These are phyloP conservation scores for Quercus suber DNA, from an alignment of 306 rosid species.

Conservation along the genomic window DNA sequence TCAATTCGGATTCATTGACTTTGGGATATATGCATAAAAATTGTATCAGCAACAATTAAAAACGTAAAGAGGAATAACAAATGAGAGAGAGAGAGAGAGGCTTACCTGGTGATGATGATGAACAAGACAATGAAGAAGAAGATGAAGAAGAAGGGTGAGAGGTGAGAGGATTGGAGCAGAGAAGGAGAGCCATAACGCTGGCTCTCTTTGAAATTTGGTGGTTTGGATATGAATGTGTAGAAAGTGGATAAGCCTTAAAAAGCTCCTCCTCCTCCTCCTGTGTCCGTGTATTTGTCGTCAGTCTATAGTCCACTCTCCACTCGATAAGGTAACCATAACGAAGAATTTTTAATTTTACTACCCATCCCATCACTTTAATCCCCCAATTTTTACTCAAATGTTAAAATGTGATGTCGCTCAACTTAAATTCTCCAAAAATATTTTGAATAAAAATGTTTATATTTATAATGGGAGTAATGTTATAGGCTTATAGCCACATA, in stretches of 20 bases:
- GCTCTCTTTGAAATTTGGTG: neutral
- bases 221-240: neutral
- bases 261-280: neutral
- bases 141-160: conserved; percentile 27
- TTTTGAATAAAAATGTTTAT: too few species aligned
- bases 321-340: neutral
- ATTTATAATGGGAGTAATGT: too few species aligned
- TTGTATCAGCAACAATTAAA: neutral
- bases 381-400: too few species aligned
- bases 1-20: neutral
- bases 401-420: too few species aligned
- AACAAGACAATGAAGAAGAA: conserved; percentile 23
- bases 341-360: too few species aligned
- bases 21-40: neutral
- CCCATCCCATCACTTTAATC: too few species aligned
- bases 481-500: too few species aligned
- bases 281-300: neutral
- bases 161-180: conserved; percentile 48
- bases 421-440: too few species aligned
- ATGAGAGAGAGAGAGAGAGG: neutral
- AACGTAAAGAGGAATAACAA: neutral
- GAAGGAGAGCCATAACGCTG: conserved; percentile 48
- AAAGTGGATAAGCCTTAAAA: neutral
- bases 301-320: neutral
- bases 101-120: conserved; percentile 35